Evolutionary conservation across 2,329 filamentous ascomycete genomes (phyloP), one percentile per base, ranked within the genome.

Genomic region (Ceratocystis papillata): DNA sequence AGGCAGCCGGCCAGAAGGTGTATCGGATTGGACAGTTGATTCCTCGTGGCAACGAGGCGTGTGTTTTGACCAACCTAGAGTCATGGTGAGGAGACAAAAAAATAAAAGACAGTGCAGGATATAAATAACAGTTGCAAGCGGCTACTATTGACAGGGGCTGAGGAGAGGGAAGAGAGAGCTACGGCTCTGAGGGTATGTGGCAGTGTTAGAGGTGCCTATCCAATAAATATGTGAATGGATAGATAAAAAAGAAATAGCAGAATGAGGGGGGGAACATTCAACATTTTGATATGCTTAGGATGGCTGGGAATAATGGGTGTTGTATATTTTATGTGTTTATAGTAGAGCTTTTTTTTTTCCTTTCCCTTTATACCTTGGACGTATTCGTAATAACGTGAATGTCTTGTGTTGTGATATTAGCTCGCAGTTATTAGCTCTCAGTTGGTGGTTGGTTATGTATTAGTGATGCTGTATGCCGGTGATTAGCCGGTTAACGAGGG

Each of bases 11-110:
- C 17, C 92, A 96, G 80, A 86, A 79, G 67, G 90, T 96, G 2
- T 90, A 83, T 73, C 81, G 78, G 30, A 85, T 97, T 68, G 94
- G 93, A 17, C 81, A 79, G 72, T 79, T 99, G 69, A 81, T 87
- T 50, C 76, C 80, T 69, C 82, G 85, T 71, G 77, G 77, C 10
- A 76, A 73, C 8, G 74, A 68, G 55, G 64, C 61, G 17, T 68
- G 67, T 57, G 62, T 68, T 55, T 33, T 68, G 41, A 66, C 65
- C 55, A 68, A 68, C 64, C 64, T 68, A 4, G 67, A 68, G 62
- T 62, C 64, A 10, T 68, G 67, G 67, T 66, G 64, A 65, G 55
- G 22, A 22, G n/a, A n/a, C 62, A 17, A 8, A 17, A 25, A 61
- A 20, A 55, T 28, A 53, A 10, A 50, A 28, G 37, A 41, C 37